Evolutionary conservation across 352 stramenopile species (phyloP).

Genomic region (Nothophytophthora sp.): DNA sequence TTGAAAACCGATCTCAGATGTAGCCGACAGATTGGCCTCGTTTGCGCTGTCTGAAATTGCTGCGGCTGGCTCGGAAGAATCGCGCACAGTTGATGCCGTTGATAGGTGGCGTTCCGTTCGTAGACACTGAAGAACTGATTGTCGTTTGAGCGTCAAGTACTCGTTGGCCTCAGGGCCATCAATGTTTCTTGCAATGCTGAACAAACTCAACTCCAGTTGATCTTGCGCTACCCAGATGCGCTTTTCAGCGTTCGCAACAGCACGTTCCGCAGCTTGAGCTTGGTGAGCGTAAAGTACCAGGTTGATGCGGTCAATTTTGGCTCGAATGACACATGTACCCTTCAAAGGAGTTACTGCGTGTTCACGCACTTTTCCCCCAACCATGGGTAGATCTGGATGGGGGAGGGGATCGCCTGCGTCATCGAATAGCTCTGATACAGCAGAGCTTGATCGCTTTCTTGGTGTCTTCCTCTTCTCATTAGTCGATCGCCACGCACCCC

Average conservation of each 20-base stretch:
- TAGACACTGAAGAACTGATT: not conserved
- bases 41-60: too few relatives aligned
- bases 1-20: too few relatives aligned
- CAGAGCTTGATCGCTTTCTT: not conserved
- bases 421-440: not conserved
- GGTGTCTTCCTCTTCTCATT: constrained; percentile 1
- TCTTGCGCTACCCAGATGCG: constrained; percentile 2
- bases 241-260: not conserved
- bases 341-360: too few relatives aligned
- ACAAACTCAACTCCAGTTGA: constrained; percentile 3
- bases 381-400: too few relatives aligned
- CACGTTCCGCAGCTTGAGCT: not conserved
- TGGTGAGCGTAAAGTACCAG: not conserved
- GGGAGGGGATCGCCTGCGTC: too few relatives aligned
- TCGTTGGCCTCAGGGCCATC: not conserved
- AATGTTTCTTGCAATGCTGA: not conserved
- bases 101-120: too few relatives aligned
- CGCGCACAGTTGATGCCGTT: too few relatives aligned
- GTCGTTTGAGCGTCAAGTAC: not conserved
- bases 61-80: too few relatives aligned
- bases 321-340: too few relatives aligned
- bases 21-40: too few relatives aligned
- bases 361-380: too few relatives aligned
- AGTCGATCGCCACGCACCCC: not conserved
- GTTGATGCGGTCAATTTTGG: constrained; percentile 4